Evolutionary conservation across 805 yeast species (phyloP), one percentile per base, ranked within the genome.

Genomic region (Candida coquimbonensis): DNA sequence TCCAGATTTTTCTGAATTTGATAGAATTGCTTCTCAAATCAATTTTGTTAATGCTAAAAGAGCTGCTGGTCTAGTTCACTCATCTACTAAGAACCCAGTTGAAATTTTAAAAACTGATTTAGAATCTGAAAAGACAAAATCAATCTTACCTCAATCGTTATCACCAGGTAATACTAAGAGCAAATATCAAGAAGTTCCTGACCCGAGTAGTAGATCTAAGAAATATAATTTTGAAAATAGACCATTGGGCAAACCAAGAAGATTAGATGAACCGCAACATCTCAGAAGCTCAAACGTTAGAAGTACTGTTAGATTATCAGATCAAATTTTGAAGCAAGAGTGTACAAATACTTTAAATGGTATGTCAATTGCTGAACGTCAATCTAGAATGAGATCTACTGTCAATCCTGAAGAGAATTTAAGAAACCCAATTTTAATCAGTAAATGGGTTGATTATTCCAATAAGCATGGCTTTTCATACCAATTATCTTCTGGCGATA

Each of bases 391-490:
- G 70, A 59, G 64, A 58, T 48, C 60, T 3, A 34, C 41, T 9
- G 25, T 42, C 1, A 49, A 44, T 25, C 25, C 47, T 5, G 42
- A 35, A 2, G 47, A 40, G 6, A 51, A 45, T 9, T 36, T 54
- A 42, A 64, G 62, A 45, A 75, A 77, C 51, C 95, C 90, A 12
- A 76, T 80, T 17, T 77, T 87, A 49, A 80, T 91, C 38, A 85
- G 95, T 49, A 90, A 91, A 62, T 93, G 99, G 99, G 98, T 95
- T 27, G 99, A 93, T 63, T 93, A 91, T 63, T 85, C 96, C 26
- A 89, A 90, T 67, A 88, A 85, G 63, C 95, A 91, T 65, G 99
- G 99, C 1, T 83, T 93, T 60, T 87, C 96, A 5, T 93, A 91
- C 63, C 96, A 93, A 61, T 69, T 93, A 47, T 86, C 91, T 19